These are phyloP conservation scores for Diutina ranongensis DNA, from an alignment of 1,139 yeast species.

Conservation along the genomic window DNA sequence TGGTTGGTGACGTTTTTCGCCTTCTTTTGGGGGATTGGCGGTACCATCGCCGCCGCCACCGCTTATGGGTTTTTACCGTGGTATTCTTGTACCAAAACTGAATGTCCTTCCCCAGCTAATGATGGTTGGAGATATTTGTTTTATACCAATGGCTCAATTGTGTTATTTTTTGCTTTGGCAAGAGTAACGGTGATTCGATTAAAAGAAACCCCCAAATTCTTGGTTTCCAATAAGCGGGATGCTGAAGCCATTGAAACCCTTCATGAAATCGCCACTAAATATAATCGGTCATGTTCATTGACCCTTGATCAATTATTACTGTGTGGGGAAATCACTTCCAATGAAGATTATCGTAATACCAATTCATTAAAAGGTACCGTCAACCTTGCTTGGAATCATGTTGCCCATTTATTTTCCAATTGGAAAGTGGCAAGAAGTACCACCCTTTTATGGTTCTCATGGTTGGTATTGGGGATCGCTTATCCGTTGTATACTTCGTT, in stretches of 20 bases:
- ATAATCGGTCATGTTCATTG: constrained; percentile 30
- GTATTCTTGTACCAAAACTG: neutral
- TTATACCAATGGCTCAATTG: constrained; percentile 11
- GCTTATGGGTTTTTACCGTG: neutral
- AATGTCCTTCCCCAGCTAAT: neutral
- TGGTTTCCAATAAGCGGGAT: constrained; percentile 40
- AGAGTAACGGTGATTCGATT: constrained; percentile 36
- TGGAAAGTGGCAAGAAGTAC: constrained; percentile 29
- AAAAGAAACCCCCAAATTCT: constrained; percentile 47
- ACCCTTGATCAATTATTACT: constrained; percentile 32
- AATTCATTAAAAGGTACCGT: constrained; percentile 5
- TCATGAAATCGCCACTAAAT: constrained; percentile 26
- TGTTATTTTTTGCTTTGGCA: constrained; percentile 33
- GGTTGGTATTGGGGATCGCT: constrained; percentile 19
- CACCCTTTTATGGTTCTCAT: constrained; percentile 25
- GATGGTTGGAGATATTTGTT: neutral
- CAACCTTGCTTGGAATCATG: constrained; percentile 15
- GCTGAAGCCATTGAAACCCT: constrained; percentile 33
- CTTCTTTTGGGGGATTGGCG: constrained; percentile 1
- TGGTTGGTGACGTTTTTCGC: constrained; percentile 1
- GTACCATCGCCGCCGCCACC: neutral
- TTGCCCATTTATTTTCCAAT: constrained; percentile 25
- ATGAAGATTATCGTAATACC: constrained; percentile 10
- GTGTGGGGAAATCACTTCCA: constrained; percentile 28
- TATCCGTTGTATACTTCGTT: constrained; percentile 25